Base-by-base conservation (phyloP, 371 early-diverging fungal genomes). In the Mortierella sp. region DNA sequence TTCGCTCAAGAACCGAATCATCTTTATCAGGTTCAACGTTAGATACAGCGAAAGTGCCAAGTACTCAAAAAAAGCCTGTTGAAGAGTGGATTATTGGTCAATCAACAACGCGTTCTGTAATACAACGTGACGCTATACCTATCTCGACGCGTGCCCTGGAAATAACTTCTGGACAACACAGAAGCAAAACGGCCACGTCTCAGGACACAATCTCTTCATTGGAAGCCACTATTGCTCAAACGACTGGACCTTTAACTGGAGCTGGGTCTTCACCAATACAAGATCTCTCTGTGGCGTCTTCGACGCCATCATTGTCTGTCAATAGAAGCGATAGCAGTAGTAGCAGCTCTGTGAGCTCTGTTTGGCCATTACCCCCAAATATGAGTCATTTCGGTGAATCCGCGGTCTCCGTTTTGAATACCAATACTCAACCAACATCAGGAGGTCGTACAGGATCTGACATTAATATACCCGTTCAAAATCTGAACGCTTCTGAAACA, bases 71-170 rank as follows among this genome's bases (percentile, higher is more conserved):
- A 43, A 43, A 70, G 9, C 79, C 79, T 0, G 41, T 79, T 5
- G 79, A 79, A 22, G 67, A 66, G 33, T 79, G 79, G 79, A 74
- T 70, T 9, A 79, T 79, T 41, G 79, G 79, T 13, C 65, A 50
- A 24, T 67, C 79, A 3, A 57, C 70, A n/a, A 47, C 57, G 4
- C 38, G 69, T 24, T 15, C 60, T 19, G 45, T 38, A 32, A 24
- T 50, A 4, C 73, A 69, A 22, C 79, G 79, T 50, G 74, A 79
- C 24, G 70, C 71, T 43, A 65, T 79, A 67, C 79, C 79, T 28
- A 65, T 74, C 57, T 48, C 78, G n/a, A 61, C 73, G 19, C 78
- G 70, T 3, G 74, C 70, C 2, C 21, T 74, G 32, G 67, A 70
- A 3, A 65, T 67, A 19, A 52, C 71, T 13, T 57, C 67, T 1